A percentile compares a stretch with the other conserved stretches of the same genome.
These are phyloP conservation scores for Zopfochytrium polystomum DNA, from an alignment of 371 early-diverging fungal species.

Conservation along the genomic window DNA sequence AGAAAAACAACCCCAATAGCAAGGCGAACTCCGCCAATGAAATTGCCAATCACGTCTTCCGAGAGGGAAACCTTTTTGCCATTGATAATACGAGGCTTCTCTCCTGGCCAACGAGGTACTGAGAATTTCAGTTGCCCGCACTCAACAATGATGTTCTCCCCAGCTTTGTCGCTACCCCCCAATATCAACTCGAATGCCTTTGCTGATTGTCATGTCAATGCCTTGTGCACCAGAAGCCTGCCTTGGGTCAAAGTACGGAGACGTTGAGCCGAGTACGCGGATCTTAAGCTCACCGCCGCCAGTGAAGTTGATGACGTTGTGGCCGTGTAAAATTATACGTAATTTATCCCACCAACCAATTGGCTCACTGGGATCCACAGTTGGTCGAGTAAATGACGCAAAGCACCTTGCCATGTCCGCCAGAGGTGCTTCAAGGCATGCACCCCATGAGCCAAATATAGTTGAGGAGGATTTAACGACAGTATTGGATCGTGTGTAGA, in stretches of 20 bases:
- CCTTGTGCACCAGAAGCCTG: slow-evolving; percentile 38
- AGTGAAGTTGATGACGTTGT: slow-evolving; percentile 51
- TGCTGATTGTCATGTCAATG: slow-evolving; percentile 34
- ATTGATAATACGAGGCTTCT: slow-evolving; percentile 6
- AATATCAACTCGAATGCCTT: slow-evolving; percentile 34
- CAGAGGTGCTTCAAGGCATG: slow-evolving; percentile 62
- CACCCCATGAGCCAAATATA: slow-evolving; percentile 55
- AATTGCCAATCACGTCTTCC: slow-evolving; percentile 33
- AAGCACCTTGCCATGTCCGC: slow-evolving; percentile 61
- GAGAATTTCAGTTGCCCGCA: slow-evolving; percentile 45
- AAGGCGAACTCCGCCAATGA: slow-evolving; percentile 47
- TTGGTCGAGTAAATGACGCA: slow-evolving; percentile 63
- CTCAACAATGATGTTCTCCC: slow-evolving; percentile 44
- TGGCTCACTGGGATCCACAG: slow-evolving; percentile 64
- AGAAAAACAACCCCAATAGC: slow-evolving; percentile 39
- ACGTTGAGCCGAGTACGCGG: slow-evolving; percentile 42
- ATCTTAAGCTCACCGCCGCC: slow-evolving; percentile 58
- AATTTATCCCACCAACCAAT: slow-evolving; percentile 80
- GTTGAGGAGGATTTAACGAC: slow-evolving; percentile 39
- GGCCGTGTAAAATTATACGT: slow-evolving; percentile 64
- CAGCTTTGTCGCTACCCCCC: slow-evolving; percentile 17
- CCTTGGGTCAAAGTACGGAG: slow-evolving; percentile 46
- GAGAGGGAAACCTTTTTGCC: slow-evolving; percentile 7
- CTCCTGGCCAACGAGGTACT: slow-evolving; percentile 21
- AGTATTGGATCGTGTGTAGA: slow-evolving; percentile 58